Conservation (phyloP, 306 rosid genomes). For the Prosopis cineraria region DNA sequence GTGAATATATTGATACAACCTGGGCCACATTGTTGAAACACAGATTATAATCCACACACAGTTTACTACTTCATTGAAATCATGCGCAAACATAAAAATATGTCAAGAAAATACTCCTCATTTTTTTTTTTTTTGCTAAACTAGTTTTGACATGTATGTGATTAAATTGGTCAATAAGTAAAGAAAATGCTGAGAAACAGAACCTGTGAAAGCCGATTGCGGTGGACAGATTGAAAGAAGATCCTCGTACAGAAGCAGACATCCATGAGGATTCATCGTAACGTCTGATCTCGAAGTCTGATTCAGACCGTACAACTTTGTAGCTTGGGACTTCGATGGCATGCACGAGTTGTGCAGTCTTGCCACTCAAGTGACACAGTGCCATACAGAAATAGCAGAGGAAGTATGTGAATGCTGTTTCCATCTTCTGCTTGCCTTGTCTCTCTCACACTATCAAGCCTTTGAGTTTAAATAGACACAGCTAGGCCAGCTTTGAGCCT, state of each 20-base stretch:
- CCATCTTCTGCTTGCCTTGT: slow-evolving; percentile 37
- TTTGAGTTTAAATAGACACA: slow-evolving; percentile 24
- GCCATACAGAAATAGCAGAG: slow-evolving; percentile 18
- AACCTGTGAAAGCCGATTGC: slow-evolving; percentile 78
- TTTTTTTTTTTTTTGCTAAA: too few species aligned
- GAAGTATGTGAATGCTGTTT: slow-evolving; percentile 24
- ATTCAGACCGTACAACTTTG: slow-evolving; percentile 48
- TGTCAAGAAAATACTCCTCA: not conserved
- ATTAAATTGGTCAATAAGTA: too few species aligned
- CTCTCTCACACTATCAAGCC: not conserved
- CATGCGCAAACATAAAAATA: too few species aligned
- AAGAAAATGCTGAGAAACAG: too few species aligned
- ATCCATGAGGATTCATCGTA: slow-evolving; percentile 71
- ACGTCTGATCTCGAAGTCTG: slow-evolving; percentile 76
- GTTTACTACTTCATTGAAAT: too few species aligned
- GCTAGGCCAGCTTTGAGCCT: not conserved
- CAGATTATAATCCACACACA: too few species aligned
- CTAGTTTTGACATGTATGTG: not conserved
- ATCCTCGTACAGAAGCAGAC: slow-evolving; percentile 51
- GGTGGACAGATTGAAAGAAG: slow-evolving; percentile 65
- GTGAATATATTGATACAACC: slow-evolving; percentile 73
- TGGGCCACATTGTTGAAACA: slow-evolving; percentile 20
- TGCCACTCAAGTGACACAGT: slow-evolving; percentile 31
- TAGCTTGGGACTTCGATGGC: slow-evolving; percentile 65
- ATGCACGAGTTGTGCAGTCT: not conserved